These are phyloP conservation scores for Hericium alpestre DNA, from an alignment of 768 basidiomycete genomes.

Conservation along the genomic window DNA sequence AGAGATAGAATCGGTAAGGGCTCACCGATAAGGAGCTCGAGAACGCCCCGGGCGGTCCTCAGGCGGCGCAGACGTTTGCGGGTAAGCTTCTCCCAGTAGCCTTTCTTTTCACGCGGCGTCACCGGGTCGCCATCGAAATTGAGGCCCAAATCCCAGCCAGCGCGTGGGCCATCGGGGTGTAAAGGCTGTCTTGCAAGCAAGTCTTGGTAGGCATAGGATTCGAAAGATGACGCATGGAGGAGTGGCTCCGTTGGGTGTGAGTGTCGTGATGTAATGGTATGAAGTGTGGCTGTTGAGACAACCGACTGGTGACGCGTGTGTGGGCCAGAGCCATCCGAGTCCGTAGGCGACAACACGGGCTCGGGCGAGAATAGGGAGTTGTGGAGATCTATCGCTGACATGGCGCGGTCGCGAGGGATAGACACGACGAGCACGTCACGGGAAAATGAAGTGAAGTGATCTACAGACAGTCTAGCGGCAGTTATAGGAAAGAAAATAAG, in stretches of 20 bases:
- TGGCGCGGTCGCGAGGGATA: constrained; percentile 5
- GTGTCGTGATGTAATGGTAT: constrained; percentile 16
- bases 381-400: constrained; percentile 8
- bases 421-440: not conserved
- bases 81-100: constrained; percentile 17
- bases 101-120: constrained; percentile 22
- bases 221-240: constrained; percentile 16
- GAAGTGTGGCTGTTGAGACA: constrained; percentile 20
- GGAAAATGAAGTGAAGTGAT: not conserved
- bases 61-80: constrained; percentile 26
- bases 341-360: not conserved
- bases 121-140: constrained; percentile 23
- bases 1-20: constrained; percentile 1
- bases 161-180: constrained; percentile 29
- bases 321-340: not conserved
- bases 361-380: not conserved
- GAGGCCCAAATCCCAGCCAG: constrained; percentile 21
- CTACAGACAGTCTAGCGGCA: too few species aligned
- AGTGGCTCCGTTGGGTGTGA: constrained; percentile 24
- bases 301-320: constrained; percentile 20
- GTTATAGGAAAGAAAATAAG: too few species aligned
- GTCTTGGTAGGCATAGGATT: constrained; percentile 26
- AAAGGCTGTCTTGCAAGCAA: constrained; percentile 28
- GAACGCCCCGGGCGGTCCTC: constrained; percentile 16
- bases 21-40: constrained; percentile 30